Percentiles rank a stretch among this genome's conserved stretches.
phyloP scores from a whole-genome alignment of 331 rosid species.

The Malus hybrid region DNA sequence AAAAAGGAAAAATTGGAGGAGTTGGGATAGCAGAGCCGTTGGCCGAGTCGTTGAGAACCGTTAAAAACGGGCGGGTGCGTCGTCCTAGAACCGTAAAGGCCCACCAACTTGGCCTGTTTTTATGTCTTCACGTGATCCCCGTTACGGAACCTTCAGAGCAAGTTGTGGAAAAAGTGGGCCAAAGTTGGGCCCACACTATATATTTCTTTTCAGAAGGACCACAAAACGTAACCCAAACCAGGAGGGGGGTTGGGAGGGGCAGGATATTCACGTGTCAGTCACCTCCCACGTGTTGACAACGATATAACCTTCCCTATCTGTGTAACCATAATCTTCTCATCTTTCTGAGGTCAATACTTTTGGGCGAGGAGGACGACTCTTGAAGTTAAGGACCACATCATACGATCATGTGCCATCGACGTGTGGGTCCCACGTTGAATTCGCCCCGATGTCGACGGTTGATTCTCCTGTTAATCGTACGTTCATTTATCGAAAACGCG shows the following conservation, averaged over 20 bases:
- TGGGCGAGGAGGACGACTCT: neutral
- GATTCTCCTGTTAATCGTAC: too few relatives aligned
- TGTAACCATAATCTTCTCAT: neutral
- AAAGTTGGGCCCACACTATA: slow-evolving; percentile 9
- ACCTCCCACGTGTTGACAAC: slow-evolving; percentile 34
- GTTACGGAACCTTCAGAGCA: slow-evolving; percentile 15
- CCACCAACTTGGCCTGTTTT: slow-evolving; percentile 8
- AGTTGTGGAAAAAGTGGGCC: slow-evolving; percentile 6
- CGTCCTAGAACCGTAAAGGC: neutral
- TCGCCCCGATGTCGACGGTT: neutral
- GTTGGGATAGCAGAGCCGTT: neutral
- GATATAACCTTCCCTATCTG: neutral
- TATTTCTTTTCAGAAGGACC: slow-evolving; percentile 5
- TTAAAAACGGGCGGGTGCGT: neutral
- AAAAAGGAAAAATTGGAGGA: neutral
- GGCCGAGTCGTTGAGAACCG: neutral
- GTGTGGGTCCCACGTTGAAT: neutral
- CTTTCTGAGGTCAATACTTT: neutral
- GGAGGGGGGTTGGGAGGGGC: neutral
- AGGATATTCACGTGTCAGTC: slow-evolving; percentile 21
- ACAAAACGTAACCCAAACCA: neutral
- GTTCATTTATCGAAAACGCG: too few relatives aligned
- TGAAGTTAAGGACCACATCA: neutral
- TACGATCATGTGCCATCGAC: neutral
- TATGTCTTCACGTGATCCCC: slow-evolving; percentile 45